Base-by-base conservation (phyloP, 345 rosid genomes). In the Cardamine occulta region DNA sequence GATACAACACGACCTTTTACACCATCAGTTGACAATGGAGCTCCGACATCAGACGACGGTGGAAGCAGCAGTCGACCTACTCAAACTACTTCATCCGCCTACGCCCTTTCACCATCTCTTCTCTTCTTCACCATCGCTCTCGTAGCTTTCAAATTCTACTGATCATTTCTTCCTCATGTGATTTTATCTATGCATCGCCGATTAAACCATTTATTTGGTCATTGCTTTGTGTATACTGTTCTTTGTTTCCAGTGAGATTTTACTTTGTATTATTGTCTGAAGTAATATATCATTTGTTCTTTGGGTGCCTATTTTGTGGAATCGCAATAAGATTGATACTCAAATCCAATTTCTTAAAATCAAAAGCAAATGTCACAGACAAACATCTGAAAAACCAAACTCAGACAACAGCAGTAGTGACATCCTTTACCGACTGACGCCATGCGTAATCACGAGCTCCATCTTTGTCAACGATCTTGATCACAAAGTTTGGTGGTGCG, bases 401-500 rank as follows among this genome's bases (percentile, higher is more conserved):
- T 78, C 66, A 66, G 26, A 66, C 77, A 72, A 35, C 72, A 52
- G 81, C 84, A 69, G 74, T 81, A 4, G 81, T 47, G 54, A 61
- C 77, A 7, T 92, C 97, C 70, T 86, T 79, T 39, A 92, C 84
- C 9, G 97, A 88, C 82, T 88, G 83, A 40, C 96, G 97, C 96
- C 95, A 86, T 1, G 92, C 97, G 29, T 85, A 86, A 60, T 85
- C 94, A 75, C 96, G 84, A 3, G 97, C 98, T 59, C 99, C 99
- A 58, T 89, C 93, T 73, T 93, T 89, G 84, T 95, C 99, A 5
- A 95, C 97, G 2, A 95, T 95, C 86, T 95, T 92, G 85, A 95
- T 92, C 69, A 90, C 89, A 68, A 92, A 95, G 86, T 95, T 95
- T 2, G 91, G 97, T 5, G 99, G 99, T 4, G 99, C 97, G 75